Conservation (phyloP, 768 basidiomycete genomes). For the Lentinula sp. region DNA sequence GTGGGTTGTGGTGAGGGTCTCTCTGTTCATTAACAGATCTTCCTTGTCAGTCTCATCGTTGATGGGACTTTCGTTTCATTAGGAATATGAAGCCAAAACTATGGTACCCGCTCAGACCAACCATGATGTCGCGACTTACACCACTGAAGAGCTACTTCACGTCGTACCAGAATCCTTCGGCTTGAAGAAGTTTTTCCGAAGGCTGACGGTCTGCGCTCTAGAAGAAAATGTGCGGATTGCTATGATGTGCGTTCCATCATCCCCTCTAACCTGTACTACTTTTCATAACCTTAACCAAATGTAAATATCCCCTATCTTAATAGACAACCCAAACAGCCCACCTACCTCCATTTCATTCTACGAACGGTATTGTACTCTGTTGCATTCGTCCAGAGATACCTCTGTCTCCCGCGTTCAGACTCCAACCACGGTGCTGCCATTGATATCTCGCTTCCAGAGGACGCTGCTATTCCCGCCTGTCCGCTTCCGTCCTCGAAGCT, state of each 20-base stretch:
- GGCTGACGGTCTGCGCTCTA: constrained; percentile 29
- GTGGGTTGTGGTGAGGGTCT: constrained; percentile 31
- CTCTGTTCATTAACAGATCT: neutral
- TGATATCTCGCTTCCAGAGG: constrained; percentile 11
- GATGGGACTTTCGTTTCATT: neutral
- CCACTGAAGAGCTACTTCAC: constrained; percentile 34
- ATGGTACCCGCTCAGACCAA: constrained; percentile 39
- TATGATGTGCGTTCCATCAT: constrained; percentile 30
- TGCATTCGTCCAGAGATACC: constrained; percentile 27
- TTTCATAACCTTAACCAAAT: no score
- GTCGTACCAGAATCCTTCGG: constrained; percentile 30
- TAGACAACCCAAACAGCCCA: constrained; percentile 33
- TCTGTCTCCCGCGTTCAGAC: constrained; percentile 30
- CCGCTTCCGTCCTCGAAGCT: neutral
- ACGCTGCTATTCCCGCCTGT: neutral
- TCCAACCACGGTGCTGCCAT: constrained; percentile 6
- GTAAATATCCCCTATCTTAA: neutral
- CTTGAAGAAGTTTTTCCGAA: constrained; percentile 26
- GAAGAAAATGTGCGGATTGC: constrained; percentile 39
- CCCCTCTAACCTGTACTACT: neutral
- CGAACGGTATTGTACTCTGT: constrained; percentile 15
- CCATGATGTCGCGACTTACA: constrained; percentile 29
- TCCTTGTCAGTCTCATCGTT: neutral
- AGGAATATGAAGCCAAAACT: constrained; percentile 34
- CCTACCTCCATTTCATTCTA: constrained; percentile 23